These are phyloP conservation scores for Hypoxylon sp. DNA, from an alignment of 2,329 filamentous ascomycete genomes.

Conservation along the genomic window DNA sequence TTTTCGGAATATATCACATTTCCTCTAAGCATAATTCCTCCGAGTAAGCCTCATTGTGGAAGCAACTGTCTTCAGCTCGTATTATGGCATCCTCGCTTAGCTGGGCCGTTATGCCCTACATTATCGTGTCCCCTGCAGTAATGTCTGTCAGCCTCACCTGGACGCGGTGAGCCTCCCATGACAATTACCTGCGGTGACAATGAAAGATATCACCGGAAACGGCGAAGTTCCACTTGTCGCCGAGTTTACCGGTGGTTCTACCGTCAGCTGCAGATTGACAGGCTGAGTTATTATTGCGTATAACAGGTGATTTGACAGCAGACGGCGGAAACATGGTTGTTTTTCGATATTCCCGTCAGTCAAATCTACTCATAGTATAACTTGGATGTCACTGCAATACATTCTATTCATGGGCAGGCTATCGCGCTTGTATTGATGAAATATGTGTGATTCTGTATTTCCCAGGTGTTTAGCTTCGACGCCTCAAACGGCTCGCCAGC, in stretches of 20 bases:
- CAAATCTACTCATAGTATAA: slow-evolving; percentile 7
- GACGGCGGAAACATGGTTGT: slow-evolving; percentile 1
- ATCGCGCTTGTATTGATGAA: slow-evolving; percentile 18
- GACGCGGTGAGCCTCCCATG: slow-evolving; percentile 14
- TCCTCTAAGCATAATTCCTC: slow-evolving; percentile 21
- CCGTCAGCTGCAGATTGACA: slow-evolving; percentile 16
- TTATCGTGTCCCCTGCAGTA: slow-evolving; percentile 11
- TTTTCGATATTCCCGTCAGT: slow-evolving; percentile 10
- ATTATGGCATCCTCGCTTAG: slow-evolving; percentile 13
- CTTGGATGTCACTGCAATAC: neutral
- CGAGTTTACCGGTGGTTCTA: slow-evolving; percentile 17
- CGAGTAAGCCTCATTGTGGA: slow-evolving; percentile 14
- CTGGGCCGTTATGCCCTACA: slow-evolving; percentile 1
- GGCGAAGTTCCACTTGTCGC: slow-evolving; percentile 2
- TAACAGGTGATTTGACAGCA: slow-evolving; percentile 7
- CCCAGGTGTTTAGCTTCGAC: neutral
- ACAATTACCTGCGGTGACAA: slow-evolving; percentile 17
- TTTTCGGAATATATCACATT: slow-evolving; percentile 46
- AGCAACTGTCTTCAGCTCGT: slow-evolving; percentile 11
- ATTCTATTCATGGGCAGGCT: slow-evolving; percentile 7
- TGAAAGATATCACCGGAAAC: slow-evolving; percentile 20
- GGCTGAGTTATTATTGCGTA: slow-evolving; percentile 3
- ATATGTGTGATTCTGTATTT: neutral
- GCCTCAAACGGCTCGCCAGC: slow-evolving; percentile 12
- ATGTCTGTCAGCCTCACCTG: slow-evolving; percentile 17